Percentiles rank a stretch among this genome's conserved stretches.
Conservation (phyloP, 495 filamentous ascomycete species). For the Aspergillus carlsbadensis region DNA sequence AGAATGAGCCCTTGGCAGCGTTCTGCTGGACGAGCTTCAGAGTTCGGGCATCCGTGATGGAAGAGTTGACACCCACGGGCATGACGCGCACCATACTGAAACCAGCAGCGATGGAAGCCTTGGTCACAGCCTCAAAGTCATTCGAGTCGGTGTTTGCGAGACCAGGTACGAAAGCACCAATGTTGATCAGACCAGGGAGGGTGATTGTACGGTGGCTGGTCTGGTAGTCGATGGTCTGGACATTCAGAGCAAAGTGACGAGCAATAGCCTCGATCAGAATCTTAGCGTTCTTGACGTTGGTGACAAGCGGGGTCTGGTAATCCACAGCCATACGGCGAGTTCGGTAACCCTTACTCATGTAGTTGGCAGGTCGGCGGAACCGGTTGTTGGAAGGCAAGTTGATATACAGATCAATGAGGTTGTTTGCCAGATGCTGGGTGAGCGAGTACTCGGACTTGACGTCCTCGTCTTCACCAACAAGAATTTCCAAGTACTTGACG, state of each 20-base stretch:
- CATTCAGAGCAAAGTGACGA: slow-evolving; percentile 78
- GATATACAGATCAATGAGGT: slow-evolving; percentile 97
- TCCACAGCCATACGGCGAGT: slow-evolving; percentile 98
- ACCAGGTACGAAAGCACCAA: slow-evolving; percentile 77
- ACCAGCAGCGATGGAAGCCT: slow-evolving; percentile 72
- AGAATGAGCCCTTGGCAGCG: slow-evolving; percentile 63
- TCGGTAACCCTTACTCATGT: slow-evolving; percentile 95
- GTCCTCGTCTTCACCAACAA: slow-evolving; percentile 66
- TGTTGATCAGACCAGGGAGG: slow-evolving; percentile 75
- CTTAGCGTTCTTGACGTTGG: slow-evolving; percentile 99
- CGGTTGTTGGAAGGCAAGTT: slow-evolving; percentile 97
- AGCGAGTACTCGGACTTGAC: slow-evolving; percentile 96
- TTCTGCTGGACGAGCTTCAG: slow-evolving; percentile 76
- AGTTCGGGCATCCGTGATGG: slow-evolving; percentile 69
- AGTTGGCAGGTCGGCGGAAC: slow-evolving; percentile 92
- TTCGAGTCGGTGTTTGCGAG: slow-evolving; percentile 61
- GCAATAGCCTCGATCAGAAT: slow-evolving; percentile 92
- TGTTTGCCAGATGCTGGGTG: slow-evolving; percentile 92
- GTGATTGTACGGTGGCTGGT: slow-evolving; percentile 77
- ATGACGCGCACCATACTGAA: slow-evolving; percentile 85
- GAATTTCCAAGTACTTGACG: slow-evolving; percentile 86
- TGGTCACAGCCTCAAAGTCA: slow-evolving; percentile 70
- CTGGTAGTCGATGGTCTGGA: slow-evolving; percentile 83
- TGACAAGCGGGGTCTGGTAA: slow-evolving; percentile 95
- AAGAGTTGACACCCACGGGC: slow-evolving; percentile 71